Evolutionary conservation across 2,329 filamentous ascomycete genomes (phyloP).

Genomic region (Arachnomyces sp.): DNA sequence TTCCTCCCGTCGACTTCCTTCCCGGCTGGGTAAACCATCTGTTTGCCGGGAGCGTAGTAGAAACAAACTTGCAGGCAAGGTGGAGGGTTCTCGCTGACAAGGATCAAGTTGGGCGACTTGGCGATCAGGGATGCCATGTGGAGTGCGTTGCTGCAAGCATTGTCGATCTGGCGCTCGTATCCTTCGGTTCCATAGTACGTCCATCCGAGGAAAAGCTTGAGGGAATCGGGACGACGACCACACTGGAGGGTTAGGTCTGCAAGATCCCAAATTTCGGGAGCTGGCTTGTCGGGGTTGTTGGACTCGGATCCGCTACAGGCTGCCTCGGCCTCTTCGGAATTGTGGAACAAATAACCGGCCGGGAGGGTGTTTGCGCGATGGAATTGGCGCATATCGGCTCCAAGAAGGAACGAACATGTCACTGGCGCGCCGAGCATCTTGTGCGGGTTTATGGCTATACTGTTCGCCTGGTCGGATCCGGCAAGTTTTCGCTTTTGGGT

Average conservation of each 20-base stretch:
- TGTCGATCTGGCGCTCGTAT: slow-evolving; percentile 61
- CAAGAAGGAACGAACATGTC: slow-evolving; percentile 83
- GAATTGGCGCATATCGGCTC: slow-evolving; percentile 65
- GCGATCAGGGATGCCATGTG: slow-evolving; percentile 57
- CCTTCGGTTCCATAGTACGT: slow-evolving; percentile 75
- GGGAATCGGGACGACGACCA: slow-evolving; percentile 71
- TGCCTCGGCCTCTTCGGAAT: slow-evolving; percentile 35
- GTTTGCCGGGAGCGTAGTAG: slow-evolving; percentile 61
- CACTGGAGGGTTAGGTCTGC: slow-evolving; percentile 92
- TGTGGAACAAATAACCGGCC: slow-evolving; percentile 79
- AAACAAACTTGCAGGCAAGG: slow-evolving; percentile 94
- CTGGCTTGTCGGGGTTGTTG: slow-evolving; percentile 23
- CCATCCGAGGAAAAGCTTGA: slow-evolving; percentile 86
- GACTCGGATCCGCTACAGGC: slow-evolving; percentile 15
- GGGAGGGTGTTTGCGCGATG: slow-evolving; percentile 76
- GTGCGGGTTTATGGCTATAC: slow-evolving; percentile 83
- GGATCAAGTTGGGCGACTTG: slow-evolving; percentile 51
- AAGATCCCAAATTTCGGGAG: slow-evolving; percentile 68
- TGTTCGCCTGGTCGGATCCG: slow-evolving; percentile 68
- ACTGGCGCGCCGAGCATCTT: slow-evolving; percentile 93
- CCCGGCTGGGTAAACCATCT: slow-evolving; percentile 32
- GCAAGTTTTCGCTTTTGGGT: slow-evolving; percentile 55
- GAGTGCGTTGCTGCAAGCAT: slow-evolving; percentile 62
- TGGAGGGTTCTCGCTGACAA: slow-evolving; percentile 68
- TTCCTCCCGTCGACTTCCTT: slow-evolving; percentile 17